These are phyloP conservation scores for Fistulifera solaris DNA, from an alignment of 108 stramenopile species.

Conservation along the genomic window DNA sequence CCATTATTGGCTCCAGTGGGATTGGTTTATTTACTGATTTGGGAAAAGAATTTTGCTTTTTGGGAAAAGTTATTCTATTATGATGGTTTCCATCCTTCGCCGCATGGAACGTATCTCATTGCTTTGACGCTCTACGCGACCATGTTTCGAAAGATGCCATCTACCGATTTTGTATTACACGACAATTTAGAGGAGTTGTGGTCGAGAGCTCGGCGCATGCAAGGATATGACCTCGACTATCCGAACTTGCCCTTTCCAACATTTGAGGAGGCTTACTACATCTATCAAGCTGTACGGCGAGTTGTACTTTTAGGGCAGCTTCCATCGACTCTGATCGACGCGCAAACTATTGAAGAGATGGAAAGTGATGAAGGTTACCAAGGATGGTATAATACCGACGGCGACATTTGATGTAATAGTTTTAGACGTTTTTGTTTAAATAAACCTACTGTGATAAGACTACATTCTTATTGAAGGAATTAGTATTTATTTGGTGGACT, in stretches of 20 bases:
- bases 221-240: background rate
- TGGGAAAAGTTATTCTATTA: conserved; percentile 36
- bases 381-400: background rate
- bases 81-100: conserved; percentile 34
- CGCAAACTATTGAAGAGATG: background rate
- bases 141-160: conserved; percentile 27
- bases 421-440: no score
- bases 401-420: background rate
- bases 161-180: conserved; percentile 4
- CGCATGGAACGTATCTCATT: conserved; percentile 28
- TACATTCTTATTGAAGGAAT: no score
- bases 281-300: conserved; percentile 29
- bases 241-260: conserved; percentile 18
- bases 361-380: background rate
- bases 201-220: conserved; percentile 27
- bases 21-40: conserved; percentile 34
- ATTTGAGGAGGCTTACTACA: conserved; percentile 21
- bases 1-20: conserved; percentile 40
- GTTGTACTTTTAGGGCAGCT: conserved; percentile 22
- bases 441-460: no score
- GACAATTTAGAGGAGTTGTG: conserved; percentile 16
- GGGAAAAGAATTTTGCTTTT: conserved; percentile 23
- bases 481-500: no score
- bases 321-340: conserved; percentile 7
- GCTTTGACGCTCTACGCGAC: conserved; percentile 32